These are phyloP conservation scores for Cryptococcus sp. DNA, from an alignment of 1,284 basidiomycete species.

Conservation along the genomic window DNA sequence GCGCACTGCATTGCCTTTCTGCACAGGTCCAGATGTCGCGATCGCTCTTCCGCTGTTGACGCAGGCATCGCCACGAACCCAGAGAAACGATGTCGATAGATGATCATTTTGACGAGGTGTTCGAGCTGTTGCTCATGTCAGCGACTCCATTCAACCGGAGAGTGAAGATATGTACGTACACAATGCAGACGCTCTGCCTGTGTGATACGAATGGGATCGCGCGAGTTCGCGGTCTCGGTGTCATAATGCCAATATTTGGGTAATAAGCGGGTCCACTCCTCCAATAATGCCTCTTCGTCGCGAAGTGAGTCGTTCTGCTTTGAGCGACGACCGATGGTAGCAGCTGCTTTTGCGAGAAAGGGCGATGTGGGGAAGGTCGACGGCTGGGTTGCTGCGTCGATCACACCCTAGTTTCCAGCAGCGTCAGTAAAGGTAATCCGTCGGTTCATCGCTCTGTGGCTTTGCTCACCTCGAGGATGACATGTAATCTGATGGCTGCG, in stretches of 20 bases:
- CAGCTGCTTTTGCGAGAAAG: slow-evolving; percentile 54
- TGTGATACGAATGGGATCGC: slow-evolving; percentile 81
- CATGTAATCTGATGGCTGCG: slow-evolving; percentile 69
- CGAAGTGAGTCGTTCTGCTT: slow-evolving; percentile 63
- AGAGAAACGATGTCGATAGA: slow-evolving; percentile 55
- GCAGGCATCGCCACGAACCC: slow-evolving; percentile 54
- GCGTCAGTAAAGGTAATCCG: not conserved
- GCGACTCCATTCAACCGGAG: not conserved
- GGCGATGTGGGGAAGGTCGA: slow-evolving; percentile 51
- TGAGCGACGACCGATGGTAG: slow-evolving; percentile 49
- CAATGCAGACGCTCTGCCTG: slow-evolving; percentile 82
- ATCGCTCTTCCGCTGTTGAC: slow-evolving; percentile 49
- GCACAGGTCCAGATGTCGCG: slow-evolving; percentile 51
- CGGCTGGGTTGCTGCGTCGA: slow-evolving; percentile 57
- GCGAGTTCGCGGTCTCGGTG: slow-evolving; percentile 74
- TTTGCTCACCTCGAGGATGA: slow-evolving; percentile 67
- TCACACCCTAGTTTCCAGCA: slow-evolving; percentile 46
- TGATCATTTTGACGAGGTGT: slow-evolving; percentile 73
- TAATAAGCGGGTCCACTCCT: slow-evolving; percentile 71
- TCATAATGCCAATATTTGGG: slow-evolving; percentile 77
- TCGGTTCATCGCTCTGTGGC: no score
- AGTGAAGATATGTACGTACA: slow-evolving; percentile 20
- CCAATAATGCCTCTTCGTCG: slow-evolving; percentile 75
- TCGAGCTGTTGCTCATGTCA: slow-evolving; percentile 57
- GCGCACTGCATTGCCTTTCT: slow-evolving; percentile 64